Conservation (phyloP, 768 basidiomycete genomes). For the Strobilomyces confusus region DNA sequence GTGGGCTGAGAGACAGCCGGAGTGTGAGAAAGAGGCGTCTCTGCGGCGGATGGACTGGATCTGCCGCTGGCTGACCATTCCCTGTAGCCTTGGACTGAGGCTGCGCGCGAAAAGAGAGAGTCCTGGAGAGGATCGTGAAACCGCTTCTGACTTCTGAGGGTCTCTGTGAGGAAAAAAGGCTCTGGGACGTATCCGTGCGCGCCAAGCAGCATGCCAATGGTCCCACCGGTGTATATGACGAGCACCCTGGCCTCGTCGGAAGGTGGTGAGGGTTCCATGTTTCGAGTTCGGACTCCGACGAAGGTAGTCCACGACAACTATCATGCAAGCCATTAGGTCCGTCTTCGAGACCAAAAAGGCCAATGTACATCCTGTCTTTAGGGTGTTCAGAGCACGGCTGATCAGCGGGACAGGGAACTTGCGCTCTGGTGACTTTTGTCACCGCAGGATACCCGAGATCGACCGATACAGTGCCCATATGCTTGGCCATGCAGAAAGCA, state of each 20-base stretch:
- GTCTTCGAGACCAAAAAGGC: conserved; percentile 26
- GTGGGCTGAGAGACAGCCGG: conserved; percentile 33
- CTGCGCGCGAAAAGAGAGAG: conserved; percentile 78
- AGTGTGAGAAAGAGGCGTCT: conserved; percentile 1
- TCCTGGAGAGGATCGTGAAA: conserved; percentile 91
- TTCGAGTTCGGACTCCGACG: too few species aligned
- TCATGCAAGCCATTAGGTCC: conserved; percentile 28
- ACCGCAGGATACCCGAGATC: conserved; percentile 88
- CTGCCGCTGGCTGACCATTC: conserved; percentile 69
- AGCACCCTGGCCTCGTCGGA: conserved; percentile 78
- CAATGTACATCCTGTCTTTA: conserved; percentile 6
- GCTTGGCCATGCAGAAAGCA: conserved; percentile 91
- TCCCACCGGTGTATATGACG: conserved; percentile 86
- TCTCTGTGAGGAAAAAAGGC: conserved; percentile 83
- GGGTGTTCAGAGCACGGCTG: background rate
- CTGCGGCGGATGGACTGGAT: conserved; percentile 41
- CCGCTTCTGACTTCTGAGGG: conserved; percentile 73
- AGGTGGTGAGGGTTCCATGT: conserved; percentile 50
- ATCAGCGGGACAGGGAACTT: conserved; percentile 29
- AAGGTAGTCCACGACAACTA: background rate
- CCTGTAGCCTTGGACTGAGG: conserved; percentile 74
- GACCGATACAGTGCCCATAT: conserved; percentile 77
- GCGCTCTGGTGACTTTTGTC: conserved; percentile 81
- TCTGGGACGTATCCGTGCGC: conserved; percentile 79
- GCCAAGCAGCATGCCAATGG: conserved; percentile 84